Evolutionary conservation across 2,329 filamentous ascomycete genomes (phyloP).

Genomic region (Lasiodiplodia hormozganensis): DNA sequence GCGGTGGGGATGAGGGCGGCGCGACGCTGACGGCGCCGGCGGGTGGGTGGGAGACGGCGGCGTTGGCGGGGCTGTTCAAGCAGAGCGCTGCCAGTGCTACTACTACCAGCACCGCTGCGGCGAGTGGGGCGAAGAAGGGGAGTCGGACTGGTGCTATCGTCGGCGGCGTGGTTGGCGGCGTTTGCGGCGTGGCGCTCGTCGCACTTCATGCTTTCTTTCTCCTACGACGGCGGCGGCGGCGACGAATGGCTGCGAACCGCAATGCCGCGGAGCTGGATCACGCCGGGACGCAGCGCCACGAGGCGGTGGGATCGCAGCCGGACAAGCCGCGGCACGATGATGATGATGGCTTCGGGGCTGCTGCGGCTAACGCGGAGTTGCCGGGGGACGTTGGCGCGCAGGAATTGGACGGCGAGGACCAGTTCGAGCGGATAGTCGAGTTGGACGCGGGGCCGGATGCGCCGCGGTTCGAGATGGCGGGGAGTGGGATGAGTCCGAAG

Average conservation of each 20-base stretch:
- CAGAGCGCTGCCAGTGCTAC: neutral
- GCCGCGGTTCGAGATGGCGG: constrained; percentile 4
- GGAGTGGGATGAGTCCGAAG: neutral
- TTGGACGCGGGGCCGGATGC: neutral
- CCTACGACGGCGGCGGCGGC: neutral
- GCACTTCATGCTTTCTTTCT: constrained; percentile 17
- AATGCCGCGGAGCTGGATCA: no score
- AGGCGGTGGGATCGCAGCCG: neutral
- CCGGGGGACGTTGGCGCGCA: neutral
- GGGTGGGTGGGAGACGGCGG: constrained; percentile 9
- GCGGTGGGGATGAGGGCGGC: neutral
- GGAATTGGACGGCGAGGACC: constrained; percentile 14
- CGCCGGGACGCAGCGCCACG: neutral
- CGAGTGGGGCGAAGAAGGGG: neutral
- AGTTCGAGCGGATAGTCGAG: constrained; percentile 4
- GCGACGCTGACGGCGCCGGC: constrained; percentile 25
- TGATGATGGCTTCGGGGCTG: neutral
- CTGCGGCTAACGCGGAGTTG: neutral
- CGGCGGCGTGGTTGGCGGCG: constrained; percentile 28
- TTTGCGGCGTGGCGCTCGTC: constrained; percentile 12
- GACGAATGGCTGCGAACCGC: no score
- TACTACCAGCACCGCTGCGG: neutral
- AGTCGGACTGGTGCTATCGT: constrained; percentile 21
- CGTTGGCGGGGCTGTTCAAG: neutral
- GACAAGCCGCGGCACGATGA: neutral